Evolutionary conservation across 148 eudicot genomes (phyloP).

Genomic region (Fallopia convolvulus): DNA sequence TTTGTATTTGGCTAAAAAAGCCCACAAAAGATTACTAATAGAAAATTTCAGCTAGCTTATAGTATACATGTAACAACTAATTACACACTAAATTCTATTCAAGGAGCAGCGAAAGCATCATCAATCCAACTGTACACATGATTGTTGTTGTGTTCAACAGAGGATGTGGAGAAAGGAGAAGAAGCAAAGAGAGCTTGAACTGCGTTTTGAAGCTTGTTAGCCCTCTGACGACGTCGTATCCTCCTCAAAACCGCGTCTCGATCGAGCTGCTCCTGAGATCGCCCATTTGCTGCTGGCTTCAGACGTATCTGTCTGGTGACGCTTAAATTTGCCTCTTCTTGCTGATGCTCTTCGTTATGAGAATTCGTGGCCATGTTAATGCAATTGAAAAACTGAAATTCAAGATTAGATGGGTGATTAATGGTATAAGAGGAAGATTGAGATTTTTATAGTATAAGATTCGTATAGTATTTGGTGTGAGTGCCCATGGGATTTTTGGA

Average conservation of each 20-base stretch:
- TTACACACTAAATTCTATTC: not conserved
- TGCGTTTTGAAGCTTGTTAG: not conserved
- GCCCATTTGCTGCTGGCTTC: not conserved
- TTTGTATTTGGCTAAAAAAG: no score
- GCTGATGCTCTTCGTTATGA: not conserved
- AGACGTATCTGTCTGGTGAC: not conserved
- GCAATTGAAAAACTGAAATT: not conserved
- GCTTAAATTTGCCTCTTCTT: not conserved
- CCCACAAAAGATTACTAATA: no score
- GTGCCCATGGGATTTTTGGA: not conserved
- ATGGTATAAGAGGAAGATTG: not conserved
- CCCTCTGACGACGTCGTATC: slow-evolving; percentile 10
- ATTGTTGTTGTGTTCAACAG: not conserved
- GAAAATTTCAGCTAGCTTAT: no score
- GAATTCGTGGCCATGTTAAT: not conserved
- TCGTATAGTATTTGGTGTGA: not conserved
- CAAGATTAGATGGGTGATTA: not conserved
- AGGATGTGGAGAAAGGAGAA: not conserved
- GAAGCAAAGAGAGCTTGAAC: not conserved
- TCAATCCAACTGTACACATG: not conserved
- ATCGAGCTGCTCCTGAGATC: slow-evolving; percentile 3
- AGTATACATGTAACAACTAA: no score
- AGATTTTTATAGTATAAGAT: not conserved
- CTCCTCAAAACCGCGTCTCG: not conserved
- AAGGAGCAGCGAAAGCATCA: slow-evolving; percentile 2